These are phyloP conservation scores for Ophiostoma piceae DNA, from an alignment of 2,329 filamentous ascomycete species.

Conservation along the genomic window DNA sequence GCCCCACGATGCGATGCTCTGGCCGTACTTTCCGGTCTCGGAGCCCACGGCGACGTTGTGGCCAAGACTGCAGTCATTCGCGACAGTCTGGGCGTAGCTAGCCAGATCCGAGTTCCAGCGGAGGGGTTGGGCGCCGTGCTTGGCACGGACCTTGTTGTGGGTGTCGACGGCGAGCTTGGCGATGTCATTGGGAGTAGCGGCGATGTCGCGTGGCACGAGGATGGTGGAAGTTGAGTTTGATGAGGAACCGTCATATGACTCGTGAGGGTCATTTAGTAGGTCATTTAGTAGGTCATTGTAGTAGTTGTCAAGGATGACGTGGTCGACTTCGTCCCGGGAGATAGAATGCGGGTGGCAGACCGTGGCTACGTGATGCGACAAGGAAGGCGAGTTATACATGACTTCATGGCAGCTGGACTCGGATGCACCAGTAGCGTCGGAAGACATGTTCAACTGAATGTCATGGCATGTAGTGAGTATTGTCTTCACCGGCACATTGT, in stretches of 20 bases:
- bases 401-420: not conserved
- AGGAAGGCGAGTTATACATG: not conserved
- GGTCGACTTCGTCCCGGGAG: not conserved
- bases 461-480: not conserved
- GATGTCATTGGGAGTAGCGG: not conserved
- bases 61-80: not conserved
- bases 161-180: not conserved
- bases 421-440: too few species aligned
- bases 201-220: not conserved
- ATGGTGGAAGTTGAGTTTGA: too few species aligned
- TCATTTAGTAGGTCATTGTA: not conserved
- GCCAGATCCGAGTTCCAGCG: conserved; percentile 3
- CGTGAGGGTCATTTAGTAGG: too few species aligned
- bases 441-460: not conserved
- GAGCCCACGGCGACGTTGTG: not conserved
- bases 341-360: not conserved
- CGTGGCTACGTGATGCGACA: not conserved
- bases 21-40: not conserved
- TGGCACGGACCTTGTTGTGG: conserved; percentile 1
- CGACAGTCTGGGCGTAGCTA: not conserved
- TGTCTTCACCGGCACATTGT: not conserved
- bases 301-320: not conserved
- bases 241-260: too few species aligned
- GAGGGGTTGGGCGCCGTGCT: not conserved
- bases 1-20: conserved; percentile 6